Base-by-base conservation (phyloP, 805 yeast species). In the Candida arabinofermentans region DNA sequence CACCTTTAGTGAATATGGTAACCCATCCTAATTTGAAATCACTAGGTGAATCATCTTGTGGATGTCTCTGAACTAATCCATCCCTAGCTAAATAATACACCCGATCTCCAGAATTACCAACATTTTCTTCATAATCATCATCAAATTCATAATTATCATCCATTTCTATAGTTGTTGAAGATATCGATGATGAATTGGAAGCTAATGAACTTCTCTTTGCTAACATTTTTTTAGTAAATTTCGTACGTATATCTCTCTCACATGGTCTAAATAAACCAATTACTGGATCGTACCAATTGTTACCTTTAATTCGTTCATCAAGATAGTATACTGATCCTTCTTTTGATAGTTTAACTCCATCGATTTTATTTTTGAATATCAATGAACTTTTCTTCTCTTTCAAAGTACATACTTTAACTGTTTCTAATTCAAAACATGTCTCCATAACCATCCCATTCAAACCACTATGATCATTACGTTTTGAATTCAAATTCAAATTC, bases 21-120 rank as follows among this genome's bases (percentile, higher is more conserved):
- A 81, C 58, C 86, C 86, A 81, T 0, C 86, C 86, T 26, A 79
- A 48, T 51, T 79, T 81, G 41, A 65, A 70, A 36, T 75, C 78
- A 54, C 74, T 77, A 0, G 86, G 85, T 4, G 74, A 65, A 56
- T 81, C 86, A 56, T 81, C 86, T 12, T 64, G 64, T 0, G 84
- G 80, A 40, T 68, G 67, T 46, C 65, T 63, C 37, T 61, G 65
- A 26, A 65, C 59, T 5, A 79, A 61, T 2, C 86, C 86, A 58
- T 80, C 86, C n/a, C 78, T 77, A 1, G 79, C 70, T 13, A 55
- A 56, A 42, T 60, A 70, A 51, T 65, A 74, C 5, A 30, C 18
- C 7, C 13, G 19, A 48, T 43, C 9, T 17, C 23, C 24, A 12
- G 41, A 27, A n/a, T 37, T 17, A 4, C 43, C 48, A 14, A 35